A percentile compares a stretch with the other conserved stretches of the same genome.
phyloP scores from a whole-genome alignment of 2,329 filamentous ascomycete species.

The Penicillium oxalicum region DNA sequence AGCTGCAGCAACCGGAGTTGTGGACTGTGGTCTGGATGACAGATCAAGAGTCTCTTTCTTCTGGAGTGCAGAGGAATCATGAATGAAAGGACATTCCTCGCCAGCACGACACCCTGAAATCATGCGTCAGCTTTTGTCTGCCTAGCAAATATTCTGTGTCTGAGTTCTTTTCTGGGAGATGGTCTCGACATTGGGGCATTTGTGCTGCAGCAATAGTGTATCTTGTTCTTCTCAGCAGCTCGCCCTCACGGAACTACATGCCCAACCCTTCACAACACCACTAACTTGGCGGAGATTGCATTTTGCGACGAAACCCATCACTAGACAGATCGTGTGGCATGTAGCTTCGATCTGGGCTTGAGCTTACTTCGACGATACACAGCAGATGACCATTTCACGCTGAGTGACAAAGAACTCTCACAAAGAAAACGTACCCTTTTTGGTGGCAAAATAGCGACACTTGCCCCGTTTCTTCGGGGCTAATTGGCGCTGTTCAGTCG shows the following conservation, averaged over 20 bases:
- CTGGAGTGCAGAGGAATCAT: conserved; percentile 31
- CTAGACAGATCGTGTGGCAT: no score
- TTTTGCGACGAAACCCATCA: no score
- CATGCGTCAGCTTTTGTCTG: conserved; percentile 16
- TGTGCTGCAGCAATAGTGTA: no score
- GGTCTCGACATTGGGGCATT: no score
- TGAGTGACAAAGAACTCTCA: conserved; percentile 9
- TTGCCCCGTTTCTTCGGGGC: conserved; percentile 14
- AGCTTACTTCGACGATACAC: no score
- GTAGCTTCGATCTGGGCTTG: no score
- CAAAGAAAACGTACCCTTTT: conserved; percentile 19
- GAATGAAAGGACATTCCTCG: conserved; percentile 46
- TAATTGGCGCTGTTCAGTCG: conserved; percentile 14
- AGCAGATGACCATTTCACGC: not conserved
- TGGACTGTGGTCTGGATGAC: conserved; percentile 10
- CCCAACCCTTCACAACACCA: no score
- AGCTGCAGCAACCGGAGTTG: conserved; percentile 3
- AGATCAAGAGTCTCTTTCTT: conserved; percentile 14
- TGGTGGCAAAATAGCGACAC: conserved; percentile 23
- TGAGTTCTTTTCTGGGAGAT: no score
- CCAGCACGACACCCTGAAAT: conserved; percentile 48
- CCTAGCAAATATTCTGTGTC: not conserved
- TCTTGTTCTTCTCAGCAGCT: no score
- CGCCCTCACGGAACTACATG: no score
- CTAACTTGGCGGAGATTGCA: no score